phyloP scores from a whole-genome alignment of 805 yeast genomes.

The Suhomyces pyralidae region DNA sequence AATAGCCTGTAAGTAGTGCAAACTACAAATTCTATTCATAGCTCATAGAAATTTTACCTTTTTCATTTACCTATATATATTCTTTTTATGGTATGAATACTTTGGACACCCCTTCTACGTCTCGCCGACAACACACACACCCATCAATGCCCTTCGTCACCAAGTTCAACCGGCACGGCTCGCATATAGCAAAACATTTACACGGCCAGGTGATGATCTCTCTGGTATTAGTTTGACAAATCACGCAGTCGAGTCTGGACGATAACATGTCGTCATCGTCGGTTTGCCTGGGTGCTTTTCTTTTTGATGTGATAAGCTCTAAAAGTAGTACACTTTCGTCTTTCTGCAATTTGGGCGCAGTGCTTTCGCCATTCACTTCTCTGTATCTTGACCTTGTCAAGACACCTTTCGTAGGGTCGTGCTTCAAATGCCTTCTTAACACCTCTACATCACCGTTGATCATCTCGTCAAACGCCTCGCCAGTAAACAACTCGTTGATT shows the following conservation, averaged over 20 bases:
- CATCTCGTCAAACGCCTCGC: conserved; percentile 25
- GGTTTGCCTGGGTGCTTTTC: conserved; percentile 5
- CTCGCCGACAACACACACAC: conserved; percentile 81
- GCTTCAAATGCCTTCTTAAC: conserved; percentile 26
- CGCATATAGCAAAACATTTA: conserved; percentile 84
- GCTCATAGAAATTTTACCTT: too few species aligned
- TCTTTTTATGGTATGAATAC: conserved; percentile 50
- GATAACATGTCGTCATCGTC: conserved; percentile 27
- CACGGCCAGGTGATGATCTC: conserved; percentile 92
- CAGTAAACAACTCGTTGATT: conserved; percentile 22
- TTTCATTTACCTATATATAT: too few species aligned
- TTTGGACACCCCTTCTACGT: conserved; percentile 64
- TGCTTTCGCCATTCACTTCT: background rate
- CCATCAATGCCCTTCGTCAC: conserved; percentile 69
- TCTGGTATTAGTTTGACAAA: conserved; percentile 73
- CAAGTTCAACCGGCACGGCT: conserved; percentile 70
- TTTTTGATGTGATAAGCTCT: conserved; percentile 18
- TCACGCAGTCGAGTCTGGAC: conserved; percentile 58
- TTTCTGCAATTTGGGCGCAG: background rate
- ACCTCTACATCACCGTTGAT: conserved; percentile 16
- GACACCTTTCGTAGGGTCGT: conserved; percentile 16
- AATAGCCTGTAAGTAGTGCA: too few species aligned
- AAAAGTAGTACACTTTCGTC: conserved; percentile 19
- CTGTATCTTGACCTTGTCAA: conserved; percentile 35
- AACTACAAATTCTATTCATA: too few species aligned